Base-by-base conservation (phyloP, 2,329 filamentous ascomycete genomes). In the Aspergillus sergii region DNA sequence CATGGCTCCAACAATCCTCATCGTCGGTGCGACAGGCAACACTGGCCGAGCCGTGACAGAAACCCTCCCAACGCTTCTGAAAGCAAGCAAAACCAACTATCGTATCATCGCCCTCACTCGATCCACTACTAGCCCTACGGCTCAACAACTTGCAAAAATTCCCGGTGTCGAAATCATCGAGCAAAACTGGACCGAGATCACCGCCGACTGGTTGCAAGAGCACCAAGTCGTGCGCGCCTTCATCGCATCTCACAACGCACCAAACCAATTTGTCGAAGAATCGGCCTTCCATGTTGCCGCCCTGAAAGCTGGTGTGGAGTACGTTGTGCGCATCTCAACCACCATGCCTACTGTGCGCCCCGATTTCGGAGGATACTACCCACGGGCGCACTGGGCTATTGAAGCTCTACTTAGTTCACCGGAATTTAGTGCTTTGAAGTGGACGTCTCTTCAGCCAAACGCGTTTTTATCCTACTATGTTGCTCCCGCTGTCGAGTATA, bases 291-390 rank as follows among this genome's bases (percentile, higher is more conserved):
- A 76, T 48, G 10, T 77, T 1, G 70, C 72, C 2, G 73, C 74
- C 11, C 73, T 79, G 1, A 59, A 69, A 4, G 79, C 76, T 1
- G 75, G 79, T 12, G 75, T 82, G 2, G 64, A 79, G 54, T 82
- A 82, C 57, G 73, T 82, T 11, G 79, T 82, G 5, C 75, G 79
- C 1, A 78, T 82, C 62, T 81, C 78, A 0, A 82, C 80, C 0
- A 78, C 71, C 0, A 75, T 74, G 1, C 66, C 72, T 0, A 78
- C 78, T 26, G 75, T 81, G 2, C 70, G 69, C n/a, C 78, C 80
- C 0, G 73, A 77, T 58, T 73, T 14, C 50, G 43, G 21, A 0
- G 74, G 72, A 0, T 81, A 77, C 65, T 81, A 82, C 58, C 56
- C 75, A 4, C 72, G 79, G 6, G 41, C 67, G 0, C 79, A 82